Conservation (phyloP, 768 basidiomycete genomes). For the Xerocomellus chrysenteron region DNA sequence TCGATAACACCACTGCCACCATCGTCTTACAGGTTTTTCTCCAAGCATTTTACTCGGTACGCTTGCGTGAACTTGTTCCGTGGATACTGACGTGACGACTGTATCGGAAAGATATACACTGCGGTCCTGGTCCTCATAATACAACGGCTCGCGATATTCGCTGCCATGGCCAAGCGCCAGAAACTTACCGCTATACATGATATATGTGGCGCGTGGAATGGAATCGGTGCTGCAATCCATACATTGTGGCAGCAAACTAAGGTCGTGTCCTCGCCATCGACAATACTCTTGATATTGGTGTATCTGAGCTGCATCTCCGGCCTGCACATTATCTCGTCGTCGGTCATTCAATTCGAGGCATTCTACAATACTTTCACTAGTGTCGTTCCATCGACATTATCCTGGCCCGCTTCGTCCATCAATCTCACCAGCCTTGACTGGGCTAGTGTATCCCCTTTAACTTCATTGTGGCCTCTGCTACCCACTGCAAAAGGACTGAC, state of each 20-base stretch:
- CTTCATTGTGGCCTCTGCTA: neutral
- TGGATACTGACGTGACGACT: neutral
- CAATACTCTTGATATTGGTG: conserved; percentile 4
- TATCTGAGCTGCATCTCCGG: conserved; percentile 19
- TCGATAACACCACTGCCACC: neutral
- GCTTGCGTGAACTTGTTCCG: neutral
- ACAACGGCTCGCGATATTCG: conserved; percentile 13
- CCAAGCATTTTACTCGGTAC: neutral
- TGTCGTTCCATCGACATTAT: neutral
- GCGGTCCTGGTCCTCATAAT: conserved; percentile 13
- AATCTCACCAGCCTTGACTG: neutral
- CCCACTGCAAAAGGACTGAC: conserved; percentile 10
- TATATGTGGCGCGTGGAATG: conserved; percentile 18
- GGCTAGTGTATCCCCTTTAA: neutral
- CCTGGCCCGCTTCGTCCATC: neutral
- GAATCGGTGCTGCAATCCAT: conserved; percentile 21
- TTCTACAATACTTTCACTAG: conserved; percentile 6
- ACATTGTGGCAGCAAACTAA: conserved; percentile 21
- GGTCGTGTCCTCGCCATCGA: conserved; percentile 4
- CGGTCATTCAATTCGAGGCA: conserved; percentile 19
- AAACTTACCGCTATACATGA: conserved; percentile 23
- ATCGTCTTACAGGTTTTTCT: neutral
- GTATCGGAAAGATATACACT: conserved; percentile 13
- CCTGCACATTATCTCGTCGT: conserved; percentile 24
- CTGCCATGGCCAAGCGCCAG: conserved; percentile 1